A percentile compares a stretch with the other conserved stretches of the same genome.
Evolutionary conservation across 1,284 basidiomycete genomes (phyloP).

Genomic region (Apiotrichum laibachii): DNA sequence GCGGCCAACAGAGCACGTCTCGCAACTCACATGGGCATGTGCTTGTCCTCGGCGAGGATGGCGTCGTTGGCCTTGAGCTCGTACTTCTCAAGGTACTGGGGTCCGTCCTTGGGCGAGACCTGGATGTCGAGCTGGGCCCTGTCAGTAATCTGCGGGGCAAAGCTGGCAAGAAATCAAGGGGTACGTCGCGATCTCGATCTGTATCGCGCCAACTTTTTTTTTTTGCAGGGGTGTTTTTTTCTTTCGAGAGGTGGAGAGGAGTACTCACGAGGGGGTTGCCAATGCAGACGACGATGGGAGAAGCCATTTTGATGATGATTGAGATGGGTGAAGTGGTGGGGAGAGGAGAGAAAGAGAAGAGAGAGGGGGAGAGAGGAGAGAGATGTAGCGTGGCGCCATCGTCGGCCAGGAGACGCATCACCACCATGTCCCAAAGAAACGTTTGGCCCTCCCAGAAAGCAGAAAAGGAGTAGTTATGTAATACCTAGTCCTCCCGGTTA

Average conservation of each 20-base stretch:
- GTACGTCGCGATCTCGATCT: no score
- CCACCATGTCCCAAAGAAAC: not conserved
- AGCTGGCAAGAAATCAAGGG: no score
- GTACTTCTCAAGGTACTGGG: constrained; percentile 85
- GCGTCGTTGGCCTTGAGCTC: constrained; percentile 92
- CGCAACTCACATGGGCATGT: constrained; percentile 67
- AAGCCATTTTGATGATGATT: constrained; percentile 16
- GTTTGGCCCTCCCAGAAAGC: no score
- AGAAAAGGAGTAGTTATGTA: no score
- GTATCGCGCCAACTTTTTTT: no score
- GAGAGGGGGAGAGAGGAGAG: not conserved
- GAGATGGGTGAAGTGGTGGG: not conserved
- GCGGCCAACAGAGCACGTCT: no score
- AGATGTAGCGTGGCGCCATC: no score
- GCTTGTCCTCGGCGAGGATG: constrained; percentile 88
- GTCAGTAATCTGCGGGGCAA: not conserved
- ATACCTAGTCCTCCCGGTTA: no score
- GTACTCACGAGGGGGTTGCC: constrained; percentile 69
- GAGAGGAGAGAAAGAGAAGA: not conserved
- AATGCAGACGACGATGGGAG: constrained; percentile 65
- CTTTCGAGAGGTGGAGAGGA: not conserved
- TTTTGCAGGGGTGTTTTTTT: not conserved
- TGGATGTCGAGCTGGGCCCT: constrained; percentile 71
- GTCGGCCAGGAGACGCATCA: no score
- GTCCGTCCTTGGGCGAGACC: constrained; percentile 66